A percentile compares a stretch with the other conserved stretches of the same genome.
Evolutionary conservation across 148 eudicot species (phyloP).

Genomic region (Selenicereus undatus): DNA sequence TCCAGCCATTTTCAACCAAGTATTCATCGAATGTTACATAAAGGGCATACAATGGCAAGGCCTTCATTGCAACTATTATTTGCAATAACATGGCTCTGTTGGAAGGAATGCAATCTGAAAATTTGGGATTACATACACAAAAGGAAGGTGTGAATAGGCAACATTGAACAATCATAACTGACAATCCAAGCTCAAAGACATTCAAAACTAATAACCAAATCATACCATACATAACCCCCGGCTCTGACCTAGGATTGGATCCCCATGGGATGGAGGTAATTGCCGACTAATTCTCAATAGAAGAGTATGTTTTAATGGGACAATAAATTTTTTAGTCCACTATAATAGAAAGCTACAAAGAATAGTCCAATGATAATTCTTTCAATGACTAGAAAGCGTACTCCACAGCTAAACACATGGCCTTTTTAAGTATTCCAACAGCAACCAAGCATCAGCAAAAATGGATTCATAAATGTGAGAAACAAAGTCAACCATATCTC

Average conservation of each 20-base stretch:
- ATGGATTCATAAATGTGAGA: neutral
- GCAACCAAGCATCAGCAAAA: neutral
- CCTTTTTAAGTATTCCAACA: neutral
- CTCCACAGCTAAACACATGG: neutral
- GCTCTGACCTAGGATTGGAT: no score
- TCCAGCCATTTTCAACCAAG: constrained; percentile 73
- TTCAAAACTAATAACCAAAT: neutral
- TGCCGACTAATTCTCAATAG: neutral
- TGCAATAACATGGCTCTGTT: constrained; percentile 68
- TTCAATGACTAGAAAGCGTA: neutral
- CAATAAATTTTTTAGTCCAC: no score
- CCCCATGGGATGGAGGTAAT: neutral
- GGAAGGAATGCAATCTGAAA: constrained; percentile 74
- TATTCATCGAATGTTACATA: constrained; percentile 65
- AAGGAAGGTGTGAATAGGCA: neutral
- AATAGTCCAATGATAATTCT: neutral
- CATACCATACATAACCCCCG: no score
- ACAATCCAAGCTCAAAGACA: neutral
- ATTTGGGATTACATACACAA: neutral
- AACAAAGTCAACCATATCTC: neutral
- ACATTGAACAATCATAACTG: neutral
- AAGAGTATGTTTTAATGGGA: neutral
- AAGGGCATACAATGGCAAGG: constrained; percentile 75
- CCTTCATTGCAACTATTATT: constrained; percentile 82
- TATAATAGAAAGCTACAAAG: neutral